Evolutionary conservation across 805 yeast species (phyloP).

Genomic region (Saccharomycopsis sp.): DNA sequence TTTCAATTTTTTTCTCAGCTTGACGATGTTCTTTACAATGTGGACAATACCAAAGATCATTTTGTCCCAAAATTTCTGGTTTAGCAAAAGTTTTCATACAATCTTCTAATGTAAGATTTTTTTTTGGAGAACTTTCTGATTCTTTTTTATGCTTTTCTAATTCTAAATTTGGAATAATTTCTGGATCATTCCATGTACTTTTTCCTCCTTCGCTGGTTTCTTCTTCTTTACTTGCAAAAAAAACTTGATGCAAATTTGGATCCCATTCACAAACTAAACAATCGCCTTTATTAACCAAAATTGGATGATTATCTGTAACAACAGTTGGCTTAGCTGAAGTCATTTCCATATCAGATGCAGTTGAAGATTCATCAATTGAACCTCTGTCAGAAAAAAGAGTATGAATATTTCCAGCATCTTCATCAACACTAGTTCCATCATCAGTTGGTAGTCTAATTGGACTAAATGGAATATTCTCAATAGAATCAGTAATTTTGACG

Average conservation of each 20-base stretch:
- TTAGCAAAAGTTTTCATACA: constrained; percentile 67
- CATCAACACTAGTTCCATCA: not conserved
- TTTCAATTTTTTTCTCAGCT: constrained; percentile 82
- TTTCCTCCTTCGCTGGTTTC: constrained; percentile 33
- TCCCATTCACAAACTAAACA: constrained; percentile 64
- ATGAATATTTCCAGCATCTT: not conserved
- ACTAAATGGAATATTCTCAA: too few species aligned
- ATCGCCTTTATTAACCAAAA: constrained; percentile 25
- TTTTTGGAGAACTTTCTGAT: constrained; percentile 23
- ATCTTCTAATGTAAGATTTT: constrained; percentile 51
- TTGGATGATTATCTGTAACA: constrained; percentile 10
- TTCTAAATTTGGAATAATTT: constrained; percentile 40
- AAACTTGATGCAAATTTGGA: constrained; percentile 33
- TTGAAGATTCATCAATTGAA: not conserved
- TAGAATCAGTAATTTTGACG: too few species aligned
- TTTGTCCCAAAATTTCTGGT: constrained; percentile 77
- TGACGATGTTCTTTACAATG: constrained; percentile 78
- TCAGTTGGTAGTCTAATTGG: too few species aligned
- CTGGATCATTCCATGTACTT: constrained; percentile 48
- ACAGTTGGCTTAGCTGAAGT: not conserved
- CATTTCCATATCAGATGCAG: not conserved
- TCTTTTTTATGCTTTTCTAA: constrained; percentile 35
- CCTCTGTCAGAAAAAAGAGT: not conserved
- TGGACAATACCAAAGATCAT: constrained; percentile 93
- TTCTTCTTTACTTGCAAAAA: constrained; percentile 40